Evolutionary conservation across 1,284 basidiomycete genomes (phyloP), one percentile per base, ranked within the genome.

Genomic region (Leccinum holopus): DNA sequence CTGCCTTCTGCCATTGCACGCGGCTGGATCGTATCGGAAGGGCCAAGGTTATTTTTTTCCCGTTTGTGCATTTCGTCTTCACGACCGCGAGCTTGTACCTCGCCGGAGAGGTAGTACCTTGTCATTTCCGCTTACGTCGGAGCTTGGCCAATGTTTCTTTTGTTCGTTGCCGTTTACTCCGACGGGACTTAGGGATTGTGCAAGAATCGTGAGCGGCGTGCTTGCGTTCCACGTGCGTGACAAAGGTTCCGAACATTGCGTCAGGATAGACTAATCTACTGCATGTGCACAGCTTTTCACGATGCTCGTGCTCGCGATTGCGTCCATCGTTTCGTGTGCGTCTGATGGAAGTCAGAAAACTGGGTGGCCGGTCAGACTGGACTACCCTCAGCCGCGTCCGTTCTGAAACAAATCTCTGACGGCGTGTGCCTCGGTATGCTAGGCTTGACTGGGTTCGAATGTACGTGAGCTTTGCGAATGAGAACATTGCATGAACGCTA

Each of bases 381-480:
- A 21, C 61, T 70, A 14, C 68, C 67, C 28, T 76, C 76, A 11
- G 64, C 69, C 0, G 61, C 68, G 1, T 70, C 69, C 3, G 72
- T 84, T 12, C 71, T 76, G 3, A 78, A 72, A 14, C 79, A 87
- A 55, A 73, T 86, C 5, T 91, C 85, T 69, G 77, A 85, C 62
- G 89, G 88, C 0, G 78, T 87, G 30, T 90, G 88, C 66, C 75
- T 91, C 5, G 83, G 85, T 0, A 86, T 90, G 77, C 77, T 91
- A 2, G 87, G 87, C 0, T 78, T 90, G 33, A 90, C 89, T 3
- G 88, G 88, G 9, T 83, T 86, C 66, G 86, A 87, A 79, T 87
- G 86, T 87, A 67, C 30, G 78, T 72, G 53, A 5, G 16, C 21
- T 21, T 12, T n/a, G 32, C 11, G 3, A 39, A 18, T 2, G 9